Percentiles rank a stretch among this genome's conserved stretches.
These are phyloP conservation scores for Cucumis sativus DNA, from an alignment of 306 rosid genomes.

Conservation along the genomic window DNA sequence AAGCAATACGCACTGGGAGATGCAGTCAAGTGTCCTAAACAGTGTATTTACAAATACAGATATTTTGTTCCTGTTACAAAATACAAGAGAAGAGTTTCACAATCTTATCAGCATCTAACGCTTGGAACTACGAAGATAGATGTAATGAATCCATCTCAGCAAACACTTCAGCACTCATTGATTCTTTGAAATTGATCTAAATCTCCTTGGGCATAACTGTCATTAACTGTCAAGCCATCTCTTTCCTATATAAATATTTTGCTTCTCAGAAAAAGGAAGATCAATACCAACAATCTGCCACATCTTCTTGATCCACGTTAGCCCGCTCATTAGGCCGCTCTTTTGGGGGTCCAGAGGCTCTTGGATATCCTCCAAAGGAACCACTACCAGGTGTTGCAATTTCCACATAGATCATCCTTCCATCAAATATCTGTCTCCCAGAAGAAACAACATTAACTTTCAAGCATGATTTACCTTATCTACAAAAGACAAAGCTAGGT, in stretches of 20 bases:
- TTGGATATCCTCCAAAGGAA: constrained; percentile 28
- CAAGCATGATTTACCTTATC: not conserved
- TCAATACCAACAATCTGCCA: constrained; percentile 86
- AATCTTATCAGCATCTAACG: not conserved
- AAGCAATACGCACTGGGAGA: not conserved
- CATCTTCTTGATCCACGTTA: constrained; percentile 43
- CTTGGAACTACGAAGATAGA: not conserved
- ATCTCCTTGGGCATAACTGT: not conserved
- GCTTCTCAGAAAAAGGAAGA: not conserved
- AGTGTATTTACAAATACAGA: not conserved
- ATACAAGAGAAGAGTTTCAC: not conserved
- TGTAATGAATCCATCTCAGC: not conserved
- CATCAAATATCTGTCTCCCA: constrained; percentile 37
- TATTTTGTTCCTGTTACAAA: not conserved
- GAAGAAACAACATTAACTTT: constrained; percentile 1
- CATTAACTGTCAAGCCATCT: not conserved
- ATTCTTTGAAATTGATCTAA: constrained; percentile 1
- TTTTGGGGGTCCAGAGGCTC: constrained; percentile 64
- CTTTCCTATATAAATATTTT: not conserved
- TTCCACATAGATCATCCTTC: constrained; percentile 53
- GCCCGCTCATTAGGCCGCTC: constrained; percentile 35
- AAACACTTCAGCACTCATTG: not conserved
- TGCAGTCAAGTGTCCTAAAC: not conserved
- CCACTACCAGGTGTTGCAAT: constrained; percentile 49
- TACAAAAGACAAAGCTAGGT: not conserved